A percentile compares a stretch with the other conserved stretches of the same genome.
These are phyloP conservation scores for Backusella tuberculispora DNA, from an alignment of 192 early-diverging fungal species.

Conservation along the genomic window DNA sequence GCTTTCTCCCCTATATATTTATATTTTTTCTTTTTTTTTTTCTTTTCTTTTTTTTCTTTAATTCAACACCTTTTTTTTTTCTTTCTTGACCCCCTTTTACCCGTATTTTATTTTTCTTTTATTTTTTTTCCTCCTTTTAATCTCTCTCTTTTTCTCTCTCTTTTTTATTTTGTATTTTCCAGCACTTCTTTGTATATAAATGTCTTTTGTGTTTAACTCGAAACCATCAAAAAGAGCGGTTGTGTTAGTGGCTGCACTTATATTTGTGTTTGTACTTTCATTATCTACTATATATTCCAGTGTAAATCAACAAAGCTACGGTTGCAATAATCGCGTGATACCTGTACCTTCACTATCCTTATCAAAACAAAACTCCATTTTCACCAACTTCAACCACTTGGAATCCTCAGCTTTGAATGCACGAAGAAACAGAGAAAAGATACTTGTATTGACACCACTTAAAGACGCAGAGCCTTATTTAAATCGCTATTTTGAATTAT, in stretches of 20 bases:
- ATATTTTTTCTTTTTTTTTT: constrained; percentile 1
- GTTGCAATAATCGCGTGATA: background rate
- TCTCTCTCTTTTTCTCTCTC: background rate
- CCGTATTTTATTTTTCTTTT: background rate
- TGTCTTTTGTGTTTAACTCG: constrained; percentile 6
- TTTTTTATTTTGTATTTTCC: background rate
- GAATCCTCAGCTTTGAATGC: constrained; percentile 18
- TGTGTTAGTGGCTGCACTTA: constrained; percentile 1
- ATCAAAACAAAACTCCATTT: constrained; percentile 11
- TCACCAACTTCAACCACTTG: constrained; percentile 29
- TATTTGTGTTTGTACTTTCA: constrained; percentile 18
- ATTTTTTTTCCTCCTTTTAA: background rate
- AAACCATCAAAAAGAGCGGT: constrained; percentile 10
- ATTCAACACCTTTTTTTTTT: background rate
- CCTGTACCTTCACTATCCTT: constrained; percentile 10
- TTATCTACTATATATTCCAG: constrained; percentile 6
- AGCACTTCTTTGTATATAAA: background rate
- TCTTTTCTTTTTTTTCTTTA: background rate
- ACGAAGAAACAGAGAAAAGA: constrained; percentile 28
- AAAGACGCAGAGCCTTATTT: constrained; percentile 60
- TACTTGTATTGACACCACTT: constrained; percentile 60
- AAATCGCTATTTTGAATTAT: constrained; percentile 57
- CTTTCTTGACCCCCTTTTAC: background rate
- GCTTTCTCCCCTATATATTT: constrained; percentile 6
- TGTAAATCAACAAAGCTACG: background rate